Percentiles rank a stretch among this genome's conserved stretches.
These are phyloP conservation scores for Nemania sp. DNA, from an alignment of 2,329 filamentous ascomycete genomes.

Conservation along the genomic window DNA sequence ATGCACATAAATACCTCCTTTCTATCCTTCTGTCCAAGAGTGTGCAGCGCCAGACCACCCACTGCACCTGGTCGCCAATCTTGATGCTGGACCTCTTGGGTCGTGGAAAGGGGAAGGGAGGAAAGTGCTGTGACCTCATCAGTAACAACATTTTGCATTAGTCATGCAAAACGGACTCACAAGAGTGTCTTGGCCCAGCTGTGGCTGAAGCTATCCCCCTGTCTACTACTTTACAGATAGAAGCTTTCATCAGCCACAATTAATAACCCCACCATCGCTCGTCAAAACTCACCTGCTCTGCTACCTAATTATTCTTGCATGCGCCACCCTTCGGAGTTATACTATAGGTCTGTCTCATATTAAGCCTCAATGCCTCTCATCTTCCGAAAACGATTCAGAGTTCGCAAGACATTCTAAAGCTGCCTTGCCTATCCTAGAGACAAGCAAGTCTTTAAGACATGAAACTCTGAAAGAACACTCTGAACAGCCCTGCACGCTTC, in stretches of 20 bases:
- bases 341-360: neutral
- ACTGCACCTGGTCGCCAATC: neutral
- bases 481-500: neutral
- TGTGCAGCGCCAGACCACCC: neutral
- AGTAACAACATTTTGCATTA: constrained; percentile 20
- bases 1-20: neutral
- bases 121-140: constrained; percentile 32
- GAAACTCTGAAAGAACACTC: neutral
- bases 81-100: neutral
- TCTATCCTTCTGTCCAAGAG: neutral
- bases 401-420: neutral
- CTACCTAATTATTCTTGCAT: neutral
- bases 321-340: no score
- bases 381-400: constrained; percentile 10
- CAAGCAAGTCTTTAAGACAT: neutral
- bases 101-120: neutral
- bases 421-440: neutral
- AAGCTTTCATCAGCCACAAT: neutral
- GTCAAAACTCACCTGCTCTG: no score
- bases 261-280: neutral
- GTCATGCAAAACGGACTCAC: constrained; percentile 20
- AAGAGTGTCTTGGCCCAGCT: constrained; percentile 13
- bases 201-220: constrained; percentile 18
- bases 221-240: neutral
- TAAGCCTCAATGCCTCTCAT: neutral